Evolutionary conservation across 2,329 filamentous ascomycete species (phyloP).

Genomic region (Fusarium keratoplasticum): DNA sequence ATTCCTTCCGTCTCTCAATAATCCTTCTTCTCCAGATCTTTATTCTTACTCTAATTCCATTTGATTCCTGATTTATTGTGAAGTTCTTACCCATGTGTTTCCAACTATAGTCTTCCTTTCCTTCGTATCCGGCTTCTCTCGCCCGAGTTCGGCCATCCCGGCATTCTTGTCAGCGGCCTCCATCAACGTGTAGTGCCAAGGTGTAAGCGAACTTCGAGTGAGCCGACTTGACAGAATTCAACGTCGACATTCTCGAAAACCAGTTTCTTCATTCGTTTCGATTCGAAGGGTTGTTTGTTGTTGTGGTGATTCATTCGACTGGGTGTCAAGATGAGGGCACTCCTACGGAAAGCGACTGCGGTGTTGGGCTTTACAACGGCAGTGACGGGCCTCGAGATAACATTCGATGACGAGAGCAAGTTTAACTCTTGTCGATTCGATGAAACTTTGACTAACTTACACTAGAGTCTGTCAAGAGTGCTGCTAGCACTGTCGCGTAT

Average conservation of each 20-base stretch:
- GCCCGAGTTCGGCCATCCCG: slow-evolving; percentile 1
- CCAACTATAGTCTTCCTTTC: neutral
- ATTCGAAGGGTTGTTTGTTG: neutral
- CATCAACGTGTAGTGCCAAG: slow-evolving; percentile 13
- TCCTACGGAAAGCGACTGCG: slow-evolving; percentile 26
- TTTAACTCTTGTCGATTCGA: neutral
- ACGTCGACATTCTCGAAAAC: slow-evolving; percentile 7
- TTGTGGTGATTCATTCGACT: slow-evolving; percentile 1
- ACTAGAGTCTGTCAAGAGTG: slow-evolving; percentile 62
- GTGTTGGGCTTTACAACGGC: slow-evolving; percentile 28
- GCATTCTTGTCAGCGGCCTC: slow-evolving; percentile 12
- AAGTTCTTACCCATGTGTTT: neutral
- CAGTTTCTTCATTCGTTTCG: slow-evolving; percentile 4
- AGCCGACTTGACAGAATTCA: slow-evolving; percentile 9
- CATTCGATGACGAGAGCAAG: slow-evolving; percentile 40
- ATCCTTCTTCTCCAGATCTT: neutral
- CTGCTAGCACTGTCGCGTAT: slow-evolving; percentile 60
- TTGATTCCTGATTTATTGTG: neutral
- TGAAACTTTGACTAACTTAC: neutral
- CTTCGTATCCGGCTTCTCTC: slow-evolving; percentile 14
- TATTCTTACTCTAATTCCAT: neutral
- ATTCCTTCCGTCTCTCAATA: neutral
- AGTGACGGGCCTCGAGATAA: slow-evolving; percentile 27
- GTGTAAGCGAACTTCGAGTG: slow-evolving; percentile 21
- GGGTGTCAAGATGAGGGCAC: slow-evolving; percentile 33